phyloP scores from a whole-genome alignment of 2,329 filamentous ascomycete genomes.

The Fusarium goolgardi region DNA sequence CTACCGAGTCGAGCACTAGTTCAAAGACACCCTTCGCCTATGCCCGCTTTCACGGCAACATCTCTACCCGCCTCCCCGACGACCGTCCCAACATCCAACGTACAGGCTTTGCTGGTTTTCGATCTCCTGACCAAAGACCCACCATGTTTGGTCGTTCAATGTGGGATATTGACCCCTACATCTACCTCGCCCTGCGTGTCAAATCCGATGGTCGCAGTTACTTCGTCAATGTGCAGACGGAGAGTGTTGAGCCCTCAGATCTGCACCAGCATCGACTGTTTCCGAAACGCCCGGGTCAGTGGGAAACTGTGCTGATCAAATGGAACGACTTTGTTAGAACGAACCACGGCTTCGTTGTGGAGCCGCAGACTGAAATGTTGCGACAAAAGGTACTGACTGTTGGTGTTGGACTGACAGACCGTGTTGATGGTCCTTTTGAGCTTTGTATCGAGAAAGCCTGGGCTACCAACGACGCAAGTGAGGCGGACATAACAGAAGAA shows the following conservation, averaged over 20 bases:
- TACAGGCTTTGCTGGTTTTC: conserved; percentile 89
- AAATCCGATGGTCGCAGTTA: conserved; percentile 93
- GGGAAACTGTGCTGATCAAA: conserved; percentile 94
- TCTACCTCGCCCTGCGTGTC: conserved; percentile 86
- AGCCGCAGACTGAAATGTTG: conserved; percentile 91
- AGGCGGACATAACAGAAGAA: conserved; percentile 42
- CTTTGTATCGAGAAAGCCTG: conserved; percentile 87
- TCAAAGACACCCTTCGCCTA: conserved; percentile 58
- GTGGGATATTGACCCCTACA: conserved; percentile 92
- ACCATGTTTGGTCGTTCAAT: conserved; percentile 87
- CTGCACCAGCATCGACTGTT: conserved; percentile 94
- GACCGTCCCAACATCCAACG: conserved; percentile 79
- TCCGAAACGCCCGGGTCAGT: conserved; percentile 80
- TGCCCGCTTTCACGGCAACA: conserved; percentile 85
- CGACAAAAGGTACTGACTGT: conserved; percentile 86
- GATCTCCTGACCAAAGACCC: conserved; percentile 79
- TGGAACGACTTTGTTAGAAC: conserved; percentile 96
- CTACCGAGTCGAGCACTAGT: background rate
- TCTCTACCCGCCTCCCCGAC: conserved; percentile 84
- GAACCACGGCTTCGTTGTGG: conserved; percentile 90
- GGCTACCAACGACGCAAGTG: conserved; percentile 76
- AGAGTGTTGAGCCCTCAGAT: conserved; percentile 93
- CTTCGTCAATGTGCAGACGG: conserved; percentile 95
- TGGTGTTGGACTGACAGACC: conserved; percentile 89
- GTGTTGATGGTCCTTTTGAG: conserved; percentile 88